Conservation (phyloP, 192 early-diverging fungal genomes). For the Physocladia obscura region DNA sequence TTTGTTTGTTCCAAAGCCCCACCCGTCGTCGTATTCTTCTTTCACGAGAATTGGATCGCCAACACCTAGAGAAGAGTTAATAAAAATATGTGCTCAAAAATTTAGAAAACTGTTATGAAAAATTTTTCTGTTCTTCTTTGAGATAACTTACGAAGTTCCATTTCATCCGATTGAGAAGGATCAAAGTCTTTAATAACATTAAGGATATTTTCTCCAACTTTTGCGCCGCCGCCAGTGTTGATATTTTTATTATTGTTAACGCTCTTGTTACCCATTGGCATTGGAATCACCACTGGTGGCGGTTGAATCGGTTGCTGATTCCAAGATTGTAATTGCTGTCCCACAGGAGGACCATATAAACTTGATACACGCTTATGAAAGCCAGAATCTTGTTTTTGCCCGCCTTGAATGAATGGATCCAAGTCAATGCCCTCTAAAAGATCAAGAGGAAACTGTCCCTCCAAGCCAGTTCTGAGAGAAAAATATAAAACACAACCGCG, state of each 20-base stretch:
- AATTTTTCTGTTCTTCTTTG: no score
- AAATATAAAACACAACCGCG: not conserved
- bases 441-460: not conserved
- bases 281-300: not conserved
- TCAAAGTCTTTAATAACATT: not conserved
- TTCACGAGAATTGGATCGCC: not conserved
- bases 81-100: not conserved
- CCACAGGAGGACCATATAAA: not conserved
- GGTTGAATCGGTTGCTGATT: not conserved
- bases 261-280: not conserved
- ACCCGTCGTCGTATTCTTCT: conserved; percentile 10
- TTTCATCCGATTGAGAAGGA: conserved; percentile 5
- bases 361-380: not conserved
- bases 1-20: conserved; percentile 7
- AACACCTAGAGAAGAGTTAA: not conserved
- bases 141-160: conserved; percentile 13
- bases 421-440: not conserved
- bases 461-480: not conserved
- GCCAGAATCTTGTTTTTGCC: not conserved
- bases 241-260: not conserved
- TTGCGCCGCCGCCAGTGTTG: not conserved
- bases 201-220: not conserved
- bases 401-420: not conserved
- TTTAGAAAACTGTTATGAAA: no score
- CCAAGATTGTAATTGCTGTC: not conserved